phyloP scores from a whole-genome alignment of 805 yeast genomes.

The Schizosaccharomyces japonicus region DNA sequence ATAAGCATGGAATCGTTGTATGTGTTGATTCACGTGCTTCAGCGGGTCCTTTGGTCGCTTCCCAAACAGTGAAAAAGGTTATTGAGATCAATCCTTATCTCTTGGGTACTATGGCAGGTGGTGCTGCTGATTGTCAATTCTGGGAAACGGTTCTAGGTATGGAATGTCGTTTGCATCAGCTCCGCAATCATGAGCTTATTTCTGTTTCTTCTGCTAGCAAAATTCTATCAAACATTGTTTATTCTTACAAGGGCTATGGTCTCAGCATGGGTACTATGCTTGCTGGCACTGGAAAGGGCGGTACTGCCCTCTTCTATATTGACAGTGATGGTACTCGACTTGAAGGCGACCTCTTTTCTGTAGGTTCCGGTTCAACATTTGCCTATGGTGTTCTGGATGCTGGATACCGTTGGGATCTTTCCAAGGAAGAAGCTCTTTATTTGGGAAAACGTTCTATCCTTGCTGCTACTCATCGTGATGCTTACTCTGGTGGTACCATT shows the following conservation, averaged over 20 bases:
- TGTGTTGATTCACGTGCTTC: constrained; percentile 97
- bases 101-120: constrained; percentile 97
- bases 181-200: constrained; percentile 82
- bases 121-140: constrained; percentile 97
- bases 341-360: constrained; percentile 86
- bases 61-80: constrained; percentile 92
- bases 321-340: constrained; percentile 93
- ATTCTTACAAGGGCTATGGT: constrained; percentile 93
- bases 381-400: constrained; percentile 96
- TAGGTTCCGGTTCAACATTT: constrained; percentile 96
- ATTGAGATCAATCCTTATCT: constrained; percentile 87
- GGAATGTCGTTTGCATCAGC: constrained; percentile 83
- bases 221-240: constrained; percentile 63
- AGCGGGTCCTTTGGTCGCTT: constrained; percentile 36
- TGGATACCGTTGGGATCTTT: constrained; percentile 71
- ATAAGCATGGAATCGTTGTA: constrained; percentile 78
- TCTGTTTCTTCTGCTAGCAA: constrained; percentile 93
- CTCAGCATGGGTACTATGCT: constrained; percentile 97
- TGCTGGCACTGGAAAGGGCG: constrained; percentile 86
- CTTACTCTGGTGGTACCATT: constrained; percentile 89
- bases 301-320: constrained; percentile 85
- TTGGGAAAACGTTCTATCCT: constrained; percentile 85
- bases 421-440: constrained; percentile 80
- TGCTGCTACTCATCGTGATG: constrained; percentile 96
- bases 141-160: constrained; percentile 99